Percentiles rank a stretch among this genome's conserved stretches.
These are phyloP conservation scores for Curvularia spicifera DNA, from an alignment of 2,329 filamentous ascomycete species.

Conservation along the genomic window DNA sequence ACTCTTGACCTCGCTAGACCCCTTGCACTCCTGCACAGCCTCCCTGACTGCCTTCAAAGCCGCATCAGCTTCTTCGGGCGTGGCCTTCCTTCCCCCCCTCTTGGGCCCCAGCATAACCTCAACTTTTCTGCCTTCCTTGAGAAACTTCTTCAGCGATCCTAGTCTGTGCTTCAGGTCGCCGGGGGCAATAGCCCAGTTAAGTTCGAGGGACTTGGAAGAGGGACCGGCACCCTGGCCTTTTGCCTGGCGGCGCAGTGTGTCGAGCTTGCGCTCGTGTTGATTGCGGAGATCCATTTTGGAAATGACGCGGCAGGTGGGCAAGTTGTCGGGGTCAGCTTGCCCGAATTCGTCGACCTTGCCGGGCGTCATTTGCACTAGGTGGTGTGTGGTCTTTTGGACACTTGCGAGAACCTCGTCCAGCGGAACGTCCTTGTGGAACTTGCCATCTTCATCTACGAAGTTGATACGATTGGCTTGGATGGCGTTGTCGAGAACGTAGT, in stretches of 20 bases:
- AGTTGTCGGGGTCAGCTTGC: constrained; percentile 49
- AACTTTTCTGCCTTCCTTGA: constrained; percentile 76
- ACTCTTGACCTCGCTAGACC: constrained; percentile 33
- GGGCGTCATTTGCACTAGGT: constrained; percentile 58
- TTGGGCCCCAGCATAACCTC: constrained; percentile 75
- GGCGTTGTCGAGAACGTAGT: constrained; percentile 56
- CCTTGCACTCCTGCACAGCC: constrained; percentile 50
- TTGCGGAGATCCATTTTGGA: constrained; percentile 60
- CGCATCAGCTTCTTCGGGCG: constrained; percentile 61
- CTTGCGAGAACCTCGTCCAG: constrained; percentile 50
- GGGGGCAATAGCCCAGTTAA: constrained; percentile 84
- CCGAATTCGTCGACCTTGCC: constrained; percentile 32
- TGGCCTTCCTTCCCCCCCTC: constrained; percentile 66
- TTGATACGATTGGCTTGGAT: constrained; percentile 56
- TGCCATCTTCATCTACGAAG: constrained; percentile 51
- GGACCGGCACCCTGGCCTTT: constrained; percentile 35
- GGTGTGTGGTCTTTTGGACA: constrained; percentile 58
- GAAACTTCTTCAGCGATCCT: constrained; percentile 65
- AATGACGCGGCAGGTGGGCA: constrained; percentile 74
- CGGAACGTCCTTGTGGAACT: constrained; percentile 43
- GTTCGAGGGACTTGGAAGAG: constrained; percentile 75
- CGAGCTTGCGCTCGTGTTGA: constrained; percentile 56
- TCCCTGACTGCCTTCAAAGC: constrained; percentile 62
- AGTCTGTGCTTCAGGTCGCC: constrained; percentile 72
- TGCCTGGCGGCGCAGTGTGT: constrained; percentile 50